phyloP scores from a whole-genome alignment of 768 basidiomycete species.

The Lentinula guzmanii region DNA sequence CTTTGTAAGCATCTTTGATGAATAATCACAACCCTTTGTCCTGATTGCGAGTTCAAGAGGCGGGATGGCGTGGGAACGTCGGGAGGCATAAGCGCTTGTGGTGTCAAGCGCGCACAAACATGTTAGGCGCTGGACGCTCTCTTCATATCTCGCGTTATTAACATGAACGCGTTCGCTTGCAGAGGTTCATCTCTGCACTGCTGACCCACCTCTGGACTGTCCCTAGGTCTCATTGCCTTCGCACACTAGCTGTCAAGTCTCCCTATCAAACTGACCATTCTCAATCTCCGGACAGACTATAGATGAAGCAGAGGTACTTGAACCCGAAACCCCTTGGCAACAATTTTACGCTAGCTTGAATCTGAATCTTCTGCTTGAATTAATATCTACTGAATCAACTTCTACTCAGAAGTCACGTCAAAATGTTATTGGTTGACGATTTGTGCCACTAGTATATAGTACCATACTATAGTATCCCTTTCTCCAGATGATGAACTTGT shows the following conservation, averaged over 20 bases:
- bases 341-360: conserved; percentile 5
- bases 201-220: not conserved
- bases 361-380: conserved; percentile 24
- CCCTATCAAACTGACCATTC: not conserved
- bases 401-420: conserved; percentile 8
- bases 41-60: too few species aligned
- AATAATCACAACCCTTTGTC: not conserved
- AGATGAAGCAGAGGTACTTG: conserved; percentile 2
- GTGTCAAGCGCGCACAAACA: not conserved
- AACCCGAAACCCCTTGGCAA: not conserved
- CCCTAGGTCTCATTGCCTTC: not conserved
- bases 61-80: not conserved
- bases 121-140: not conserved
- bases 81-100: not conserved
- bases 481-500: conserved; percentile 28
- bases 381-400: conserved; percentile 34
- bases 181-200: not conserved
- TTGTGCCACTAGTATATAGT: not conserved
- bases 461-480: conserved; percentile 26
- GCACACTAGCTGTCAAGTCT: not conserved
- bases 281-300: not conserved
- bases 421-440: not conserved
- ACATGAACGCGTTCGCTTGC: not conserved
- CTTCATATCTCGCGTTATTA: not conserved
- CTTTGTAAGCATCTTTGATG: not conserved